phyloP scores from a whole-genome alignment of 1,284 basidiomycete species.

The Marasmius oreades region DNA sequence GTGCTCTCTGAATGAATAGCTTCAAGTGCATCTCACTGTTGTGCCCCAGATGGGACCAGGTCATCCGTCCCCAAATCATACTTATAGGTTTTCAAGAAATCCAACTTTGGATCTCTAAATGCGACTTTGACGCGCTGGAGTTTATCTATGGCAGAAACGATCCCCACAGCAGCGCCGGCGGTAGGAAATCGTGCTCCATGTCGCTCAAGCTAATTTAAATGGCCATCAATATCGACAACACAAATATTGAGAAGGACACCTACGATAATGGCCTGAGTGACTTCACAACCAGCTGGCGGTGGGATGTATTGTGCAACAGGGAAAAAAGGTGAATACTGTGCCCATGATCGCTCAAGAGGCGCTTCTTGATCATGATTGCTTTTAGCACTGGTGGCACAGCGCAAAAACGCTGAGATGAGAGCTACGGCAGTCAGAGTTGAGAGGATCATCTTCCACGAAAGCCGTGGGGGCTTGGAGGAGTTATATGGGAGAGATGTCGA shows the following conservation, averaged over 20 bases:
- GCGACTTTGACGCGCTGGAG: constrained; percentile 37
- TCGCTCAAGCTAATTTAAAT: constrained; percentile 63
- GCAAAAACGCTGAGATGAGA: too few species aligned
- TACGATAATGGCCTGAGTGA: constrained; percentile 69
- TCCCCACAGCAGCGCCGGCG: constrained; percentile 37
- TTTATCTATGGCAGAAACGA: constrained; percentile 51
- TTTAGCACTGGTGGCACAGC: too few species aligned
- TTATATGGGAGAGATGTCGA: too few species aligned
- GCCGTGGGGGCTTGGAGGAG: too few species aligned
- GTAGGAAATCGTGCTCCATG: constrained; percentile 85
- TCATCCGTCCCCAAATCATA: constrained; percentile 59
- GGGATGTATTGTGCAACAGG: constrained; percentile 42
- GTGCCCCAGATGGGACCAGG: constrained; percentile 66
- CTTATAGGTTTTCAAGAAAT: constrained; percentile 61
- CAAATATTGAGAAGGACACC: constrained; percentile 19
- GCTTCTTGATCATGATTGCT: too few species aligned
- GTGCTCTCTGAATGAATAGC: too few species aligned
- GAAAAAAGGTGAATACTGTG: constrained; percentile 58
- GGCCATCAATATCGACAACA: constrained; percentile 10
- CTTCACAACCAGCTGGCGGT: constrained; percentile 45
- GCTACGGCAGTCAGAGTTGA: neutral
- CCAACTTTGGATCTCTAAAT: constrained; percentile 46
- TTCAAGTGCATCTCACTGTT: constrained; percentile 67
- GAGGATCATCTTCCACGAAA: neutral
- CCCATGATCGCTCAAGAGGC: constrained; percentile 39